A percentile compares a stretch with the other conserved stretches of the same genome.
Evolutionary conservation across 176 grass and related monocot species (phyloP).

Genomic region (Lolium perenne): DNA sequence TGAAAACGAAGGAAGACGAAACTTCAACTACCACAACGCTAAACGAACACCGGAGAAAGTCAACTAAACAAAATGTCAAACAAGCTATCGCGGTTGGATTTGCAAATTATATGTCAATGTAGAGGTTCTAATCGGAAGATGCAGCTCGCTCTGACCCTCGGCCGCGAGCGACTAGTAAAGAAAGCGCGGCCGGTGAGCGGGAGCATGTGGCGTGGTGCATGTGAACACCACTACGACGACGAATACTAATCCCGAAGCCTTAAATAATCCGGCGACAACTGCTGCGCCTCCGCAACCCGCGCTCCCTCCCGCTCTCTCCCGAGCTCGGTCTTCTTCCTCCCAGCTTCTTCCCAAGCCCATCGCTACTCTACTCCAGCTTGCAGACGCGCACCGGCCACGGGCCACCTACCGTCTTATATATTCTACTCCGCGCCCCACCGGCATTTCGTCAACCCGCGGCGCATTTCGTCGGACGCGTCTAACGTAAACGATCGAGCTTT

Average conservation of each 20-base stretch:
- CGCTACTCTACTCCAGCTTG: neutral
- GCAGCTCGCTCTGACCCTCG: neutral
- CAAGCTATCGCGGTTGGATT: neutral
- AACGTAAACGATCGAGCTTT: neutral
- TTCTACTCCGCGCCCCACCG: conserved; percentile 5
- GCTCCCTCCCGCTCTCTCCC: neutral
- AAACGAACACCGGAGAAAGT: neutral
- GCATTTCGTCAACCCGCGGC: conserved; percentile 29
- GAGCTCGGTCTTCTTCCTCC: neutral
- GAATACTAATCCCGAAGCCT: conserved; percentile 17
- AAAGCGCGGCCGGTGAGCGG: conserved; percentile 23
- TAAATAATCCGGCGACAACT: conserved; percentile 40
- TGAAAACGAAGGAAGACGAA: neutral
- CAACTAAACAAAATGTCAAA: neutral
- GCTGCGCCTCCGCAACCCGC: conserved; percentile 32
- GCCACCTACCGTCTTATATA: conserved; percentile 43
- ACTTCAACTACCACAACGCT: neutral
- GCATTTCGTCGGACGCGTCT: conserved; percentile 29
- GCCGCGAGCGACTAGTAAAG: conserved; percentile 34
- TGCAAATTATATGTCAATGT: neutral
- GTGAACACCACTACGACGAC: conserved; percentile 40
- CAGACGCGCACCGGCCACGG: neutral
- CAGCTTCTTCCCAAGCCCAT: neutral
- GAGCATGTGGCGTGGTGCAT: conserved; percentile 39
- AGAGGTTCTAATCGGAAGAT: neutral